A percentile compares a stretch with the other conserved stretches of the same genome.
Evolutionary conservation across 2,329 filamentous ascomycete species (phyloP).

Genomic region (Colletotrichum coccodes): DNA sequence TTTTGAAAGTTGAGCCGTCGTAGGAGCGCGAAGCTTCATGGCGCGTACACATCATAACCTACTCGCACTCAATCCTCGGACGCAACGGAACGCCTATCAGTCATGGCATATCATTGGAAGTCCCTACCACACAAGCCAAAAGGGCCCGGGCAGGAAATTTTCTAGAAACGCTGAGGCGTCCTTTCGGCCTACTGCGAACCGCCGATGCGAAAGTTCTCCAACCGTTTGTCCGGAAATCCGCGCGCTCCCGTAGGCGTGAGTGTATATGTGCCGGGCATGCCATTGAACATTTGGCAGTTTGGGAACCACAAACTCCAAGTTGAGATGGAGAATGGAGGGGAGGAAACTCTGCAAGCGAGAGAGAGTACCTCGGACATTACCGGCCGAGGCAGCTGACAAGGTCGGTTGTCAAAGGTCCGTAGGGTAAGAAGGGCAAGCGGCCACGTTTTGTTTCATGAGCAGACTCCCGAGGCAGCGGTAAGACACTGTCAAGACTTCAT

Average conservation of each 20-base stretch:
- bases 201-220: slow-evolving; percentile 27
- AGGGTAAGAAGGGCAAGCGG: not conserved
- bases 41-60: not conserved
- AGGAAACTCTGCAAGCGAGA: not conserved
- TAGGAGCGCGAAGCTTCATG: slow-evolving; percentile 16
- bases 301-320: not conserved
- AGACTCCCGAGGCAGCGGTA: slow-evolving; percentile 8
- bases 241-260: not conserved
- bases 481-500: slow-evolving; percentile 21
- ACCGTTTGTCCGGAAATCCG: slow-evolving; percentile 14
- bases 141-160: slow-evolving; percentile 6
- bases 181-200: not conserved
- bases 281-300: slow-evolving; percentile 24
- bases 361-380: not conserved
- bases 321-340: not conserved
- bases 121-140: not conserved
- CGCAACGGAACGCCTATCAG: not conserved
- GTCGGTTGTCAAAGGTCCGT: not conserved
- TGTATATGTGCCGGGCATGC: not conserved
- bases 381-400: slow-evolving; percentile 4
- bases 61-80: not conserved
- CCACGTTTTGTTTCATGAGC: slow-evolving; percentile 20
- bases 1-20: too few relatives aligned
- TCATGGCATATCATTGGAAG: not conserved
- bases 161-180: slow-evolving; percentile 8